Evolutionary conservation across 352 stramenopile species (phyloP).

Genomic region (Globisporangium nagaii): DNA sequence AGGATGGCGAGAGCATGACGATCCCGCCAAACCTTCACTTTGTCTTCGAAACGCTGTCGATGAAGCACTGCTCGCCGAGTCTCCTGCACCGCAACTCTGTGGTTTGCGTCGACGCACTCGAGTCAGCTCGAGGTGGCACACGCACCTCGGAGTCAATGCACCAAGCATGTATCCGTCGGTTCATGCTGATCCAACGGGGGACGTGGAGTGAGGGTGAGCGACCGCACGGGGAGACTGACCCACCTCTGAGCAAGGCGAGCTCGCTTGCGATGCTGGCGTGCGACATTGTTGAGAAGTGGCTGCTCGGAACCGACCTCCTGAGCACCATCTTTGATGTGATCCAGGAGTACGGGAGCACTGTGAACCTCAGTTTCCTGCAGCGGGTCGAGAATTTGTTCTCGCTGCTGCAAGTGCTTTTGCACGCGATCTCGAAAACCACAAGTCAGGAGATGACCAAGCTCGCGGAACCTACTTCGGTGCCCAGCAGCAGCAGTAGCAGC

Average conservation of each 20-base stretch:
- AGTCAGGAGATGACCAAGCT: background rate
- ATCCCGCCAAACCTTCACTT: slow-evolving; percentile 58
- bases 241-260: background rate
- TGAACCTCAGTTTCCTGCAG: slow-evolving; percentile 30
- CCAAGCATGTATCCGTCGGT: slow-evolving; percentile 21
- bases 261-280: slow-evolving; percentile 7
- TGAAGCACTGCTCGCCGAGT: slow-evolving; percentile 27
- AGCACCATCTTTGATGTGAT: slow-evolving; percentile 17
- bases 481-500: background rate
- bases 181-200: slow-evolving; percentile 17
- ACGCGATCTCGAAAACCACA: background rate
- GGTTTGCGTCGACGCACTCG: slow-evolving; percentile 12
- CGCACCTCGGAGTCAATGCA: slow-evolving; percentile 13
- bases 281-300: slow-evolving; percentile 16
- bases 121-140: background rate
- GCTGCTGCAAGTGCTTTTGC: slow-evolving; percentile 38
- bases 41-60: slow-evolving; percentile 44
- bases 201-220: background rate
- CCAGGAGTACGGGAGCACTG: slow-evolving; percentile 19
- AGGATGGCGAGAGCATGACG: slow-evolving; percentile 51
- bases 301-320: slow-evolving; percentile 22
- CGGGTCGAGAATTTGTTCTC: slow-evolving; percentile 37
- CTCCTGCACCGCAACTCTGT: slow-evolving; percentile 26
- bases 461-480: too few species aligned
- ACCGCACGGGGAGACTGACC: background rate